Evolutionary conservation across 83 land plant genomes (phyloP).

Genomic region (Diphasiastrum complanatum): DNA sequence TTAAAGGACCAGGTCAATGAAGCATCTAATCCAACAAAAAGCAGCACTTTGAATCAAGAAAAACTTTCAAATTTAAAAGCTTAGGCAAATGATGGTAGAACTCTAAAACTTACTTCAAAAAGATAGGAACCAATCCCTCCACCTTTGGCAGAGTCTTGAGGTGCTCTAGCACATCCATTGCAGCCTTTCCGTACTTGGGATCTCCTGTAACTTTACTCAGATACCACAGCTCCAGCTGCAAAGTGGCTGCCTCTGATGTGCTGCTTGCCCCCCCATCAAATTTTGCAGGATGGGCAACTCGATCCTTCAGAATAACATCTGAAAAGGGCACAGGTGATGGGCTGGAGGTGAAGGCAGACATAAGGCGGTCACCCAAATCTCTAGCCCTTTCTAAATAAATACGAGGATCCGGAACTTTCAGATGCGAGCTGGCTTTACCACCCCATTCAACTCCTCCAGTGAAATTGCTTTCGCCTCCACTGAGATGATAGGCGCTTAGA

Average conservation of each 20-base stretch:
- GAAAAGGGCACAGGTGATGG: slow-evolving; percentile 79
- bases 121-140: slow-evolving; percentile 92
- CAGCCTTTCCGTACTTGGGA: slow-evolving; percentile 66
- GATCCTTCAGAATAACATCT: slow-evolving; percentile 69
- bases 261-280: slow-evolving; percentile 71
- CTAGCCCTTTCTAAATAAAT: slow-evolving; percentile 64
- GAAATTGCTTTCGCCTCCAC: slow-evolving; percentile 54
- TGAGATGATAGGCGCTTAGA: slow-evolving; percentile 89
- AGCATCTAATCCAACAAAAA: too few relatives aligned
- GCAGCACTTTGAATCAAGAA: too few relatives aligned
- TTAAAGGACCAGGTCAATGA: too few relatives aligned
- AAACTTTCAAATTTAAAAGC: not conserved
- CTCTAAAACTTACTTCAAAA: slow-evolving; percentile 51
- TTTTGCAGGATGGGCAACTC: slow-evolving; percentile 75
- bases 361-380: slow-evolving; percentile 67
- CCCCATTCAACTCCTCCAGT: slow-evolving; percentile 11
- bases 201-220: slow-evolving; percentile 75
- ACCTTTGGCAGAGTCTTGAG: slow-evolving; percentile 74
- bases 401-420: slow-evolving; percentile 53
- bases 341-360: slow-evolving; percentile 83
- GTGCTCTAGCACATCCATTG: slow-evolving; percentile 92
- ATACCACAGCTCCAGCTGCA: slow-evolving; percentile 90
- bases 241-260: slow-evolving; percentile 84
- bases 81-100: not conserved
- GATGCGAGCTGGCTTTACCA: slow-evolving; percentile 6